Percentiles rank a stretch among this genome's conserved stretches.
These are phyloP conservation scores for Escovopsis sp. DNA, from an alignment of 2,329 filamentous ascomycete species.

Conservation along the genomic window DNA sequence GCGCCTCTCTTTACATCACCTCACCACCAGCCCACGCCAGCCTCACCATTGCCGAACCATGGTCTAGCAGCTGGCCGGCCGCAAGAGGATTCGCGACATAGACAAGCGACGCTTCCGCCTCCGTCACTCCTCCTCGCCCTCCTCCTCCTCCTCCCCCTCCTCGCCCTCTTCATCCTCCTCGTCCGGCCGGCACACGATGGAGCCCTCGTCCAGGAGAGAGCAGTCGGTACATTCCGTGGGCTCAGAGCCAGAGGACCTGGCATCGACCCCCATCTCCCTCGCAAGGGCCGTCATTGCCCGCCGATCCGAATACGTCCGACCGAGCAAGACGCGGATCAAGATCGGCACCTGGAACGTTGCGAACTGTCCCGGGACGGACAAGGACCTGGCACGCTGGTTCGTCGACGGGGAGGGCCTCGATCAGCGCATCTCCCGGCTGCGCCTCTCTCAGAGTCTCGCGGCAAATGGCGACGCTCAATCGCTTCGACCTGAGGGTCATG, in stretches of 20 bases:
- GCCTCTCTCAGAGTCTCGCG: constrained; percentile 25
- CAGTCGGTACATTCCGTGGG: constrained; percentile 18
- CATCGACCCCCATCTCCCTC: constrained; percentile 40
- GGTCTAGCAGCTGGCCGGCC: constrained; percentile 17
- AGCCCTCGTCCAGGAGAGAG: constrained; percentile 10
- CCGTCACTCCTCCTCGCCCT: constrained; percentile 8
- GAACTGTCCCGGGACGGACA: constrained; percentile 67
- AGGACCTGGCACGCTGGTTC: constrained; percentile 83
- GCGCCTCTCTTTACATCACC: too few relatives aligned
- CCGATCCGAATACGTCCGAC: constrained; percentile 62
- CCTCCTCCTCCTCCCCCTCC: constrained; percentile 1
- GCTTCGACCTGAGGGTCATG: constrained; percentile 37
- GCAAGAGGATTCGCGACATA: constrained; percentile 10
- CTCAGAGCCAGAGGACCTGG: constrained; percentile 30
- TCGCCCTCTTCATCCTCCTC: constrained; percentile 8
- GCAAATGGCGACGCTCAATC: constrained; percentile 18
- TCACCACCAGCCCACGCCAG: background rate
- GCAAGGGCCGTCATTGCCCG: constrained; percentile 55
- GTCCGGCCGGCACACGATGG: constrained; percentile 10
- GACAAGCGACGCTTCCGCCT: constrained; percentile 12
- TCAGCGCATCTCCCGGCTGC: constrained; percentile 42
- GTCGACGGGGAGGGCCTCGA: constrained; percentile 59
- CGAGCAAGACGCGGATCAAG: constrained; percentile 67
- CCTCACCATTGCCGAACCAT: constrained; percentile 13
- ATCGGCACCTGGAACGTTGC: constrained; percentile 95